Conservation (phyloP, 164 flowering plant species). For the Santalum album region DNA sequence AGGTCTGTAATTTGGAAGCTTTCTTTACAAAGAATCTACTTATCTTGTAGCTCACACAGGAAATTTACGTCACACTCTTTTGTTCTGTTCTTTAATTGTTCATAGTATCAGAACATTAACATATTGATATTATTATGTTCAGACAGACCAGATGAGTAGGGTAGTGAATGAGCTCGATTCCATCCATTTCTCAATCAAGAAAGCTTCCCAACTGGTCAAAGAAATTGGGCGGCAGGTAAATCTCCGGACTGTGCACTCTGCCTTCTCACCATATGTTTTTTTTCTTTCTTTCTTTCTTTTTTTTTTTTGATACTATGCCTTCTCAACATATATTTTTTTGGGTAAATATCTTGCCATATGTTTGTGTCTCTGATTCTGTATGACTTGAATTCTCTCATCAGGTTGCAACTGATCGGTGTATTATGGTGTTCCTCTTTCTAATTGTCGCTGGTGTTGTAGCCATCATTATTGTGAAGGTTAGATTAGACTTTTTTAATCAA, state of each 20-base stretch:
- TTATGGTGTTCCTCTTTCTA: slow-evolving; percentile 72
- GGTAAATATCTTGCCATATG: too few relatives aligned
- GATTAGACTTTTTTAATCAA: neutral
- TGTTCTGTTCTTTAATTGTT: neutral
- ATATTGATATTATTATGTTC: slow-evolving; percentile 11
- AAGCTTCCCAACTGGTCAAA: slow-evolving; percentile 67
- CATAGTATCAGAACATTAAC: slow-evolving; percentile 1
- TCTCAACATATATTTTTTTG: too few relatives aligned
- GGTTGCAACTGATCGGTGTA: slow-evolving; percentile 93
- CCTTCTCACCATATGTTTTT: neutral
- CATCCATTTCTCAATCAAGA: slow-evolving; percentile 87
- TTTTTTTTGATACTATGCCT: neutral
- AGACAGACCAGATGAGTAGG: slow-evolving; percentile 98
- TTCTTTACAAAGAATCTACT: too few relatives aligned
- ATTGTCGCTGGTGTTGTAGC: slow-evolving; percentile 80
- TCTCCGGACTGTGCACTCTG: slow-evolving; percentile 17
- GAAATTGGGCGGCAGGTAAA: slow-evolving; percentile 74
- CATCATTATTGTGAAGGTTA: slow-evolving; percentile 81
- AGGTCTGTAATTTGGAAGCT: slow-evolving; percentile 34
- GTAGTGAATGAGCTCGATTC: slow-evolving; percentile 93
- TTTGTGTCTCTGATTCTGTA: too few relatives aligned
- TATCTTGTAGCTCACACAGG: too few relatives aligned
- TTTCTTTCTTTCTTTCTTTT: neutral
- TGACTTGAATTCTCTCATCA: slow-evolving; percentile 15
- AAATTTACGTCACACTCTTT: neutral